These are phyloP conservation scores for Proliferodiscus dingleyae DNA, from an alignment of 2,329 filamentous ascomycete genomes.

Conservation along the genomic window DNA sequence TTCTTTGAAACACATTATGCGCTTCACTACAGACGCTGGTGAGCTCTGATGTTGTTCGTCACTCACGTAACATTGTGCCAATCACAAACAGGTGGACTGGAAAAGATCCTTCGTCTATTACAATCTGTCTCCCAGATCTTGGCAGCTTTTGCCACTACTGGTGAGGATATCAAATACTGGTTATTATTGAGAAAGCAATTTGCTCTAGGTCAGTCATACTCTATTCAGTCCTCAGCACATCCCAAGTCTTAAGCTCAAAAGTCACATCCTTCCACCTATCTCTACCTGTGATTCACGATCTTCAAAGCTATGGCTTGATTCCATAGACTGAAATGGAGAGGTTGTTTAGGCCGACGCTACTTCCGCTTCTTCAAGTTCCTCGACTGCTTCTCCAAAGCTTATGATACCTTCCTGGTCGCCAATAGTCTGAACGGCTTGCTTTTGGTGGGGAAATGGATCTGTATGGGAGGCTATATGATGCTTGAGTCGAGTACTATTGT, in stretches of 20 bases:
- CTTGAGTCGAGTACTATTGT: conserved; percentile 61
- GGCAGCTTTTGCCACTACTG: conserved; percentile 39
- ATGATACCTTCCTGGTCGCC: conserved; percentile 35
- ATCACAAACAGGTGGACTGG: conserved; percentile 48
- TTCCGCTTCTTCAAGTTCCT: conserved; percentile 67
- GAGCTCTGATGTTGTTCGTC: neutral
- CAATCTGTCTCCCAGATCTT: conserved; percentile 49
- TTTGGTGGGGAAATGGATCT: conserved; percentile 51
- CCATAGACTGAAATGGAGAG: too few species aligned
- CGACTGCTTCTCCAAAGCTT: conserved; percentile 51
- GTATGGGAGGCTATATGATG: conserved; percentile 62
- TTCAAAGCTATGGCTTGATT: too few species aligned
- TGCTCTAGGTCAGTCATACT: conserved; percentile 35
- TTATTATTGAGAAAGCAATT: conserved; percentile 36
- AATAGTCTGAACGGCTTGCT: conserved; percentile 36
- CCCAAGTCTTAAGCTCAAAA: too few species aligned
- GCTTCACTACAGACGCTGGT: conserved; percentile 27
- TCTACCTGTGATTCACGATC: too few species aligned
- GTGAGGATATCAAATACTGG: conserved; percentile 31
- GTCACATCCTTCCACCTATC: too few species aligned
- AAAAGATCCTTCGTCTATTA: conserved; percentile 54
- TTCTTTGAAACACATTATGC: conserved; percentile 15
- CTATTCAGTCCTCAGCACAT: too few species aligned
- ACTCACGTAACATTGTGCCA: neutral
- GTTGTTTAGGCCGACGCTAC: conserved; percentile 55